Evolutionary conservation across 2,329 filamentous ascomycete species (phyloP).

Genomic region (Metarhizium robertsii): DNA sequence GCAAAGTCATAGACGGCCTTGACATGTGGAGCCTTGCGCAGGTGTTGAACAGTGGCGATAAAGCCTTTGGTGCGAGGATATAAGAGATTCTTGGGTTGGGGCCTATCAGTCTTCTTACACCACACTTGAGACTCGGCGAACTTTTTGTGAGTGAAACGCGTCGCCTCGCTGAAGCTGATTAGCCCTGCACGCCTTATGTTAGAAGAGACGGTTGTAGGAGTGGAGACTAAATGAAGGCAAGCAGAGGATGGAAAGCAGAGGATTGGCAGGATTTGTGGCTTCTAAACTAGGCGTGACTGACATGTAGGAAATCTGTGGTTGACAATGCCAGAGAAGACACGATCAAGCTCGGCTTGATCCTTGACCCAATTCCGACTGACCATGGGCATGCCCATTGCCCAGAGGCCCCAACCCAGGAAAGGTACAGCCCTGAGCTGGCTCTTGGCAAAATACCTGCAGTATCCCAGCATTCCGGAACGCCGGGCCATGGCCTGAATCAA

Average conservation of each 20-base stretch:
- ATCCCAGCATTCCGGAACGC: conserved; percentile 46
- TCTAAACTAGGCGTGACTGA: conserved; percentile 24
- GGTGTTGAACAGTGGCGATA: conserved; percentile 46
- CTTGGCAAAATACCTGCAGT: conserved; percentile 55
- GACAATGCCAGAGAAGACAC: conserved; percentile 46
- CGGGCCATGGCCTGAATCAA: conserved; percentile 50
- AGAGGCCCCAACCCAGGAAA: conserved; percentile 54
- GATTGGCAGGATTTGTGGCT: background rate
- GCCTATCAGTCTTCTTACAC: conserved; percentile 40
- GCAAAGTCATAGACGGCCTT: conserved; percentile 47
- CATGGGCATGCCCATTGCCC: conserved; percentile 57
- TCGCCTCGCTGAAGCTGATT: conserved; percentile 56
- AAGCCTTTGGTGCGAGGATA: conserved; percentile 55
- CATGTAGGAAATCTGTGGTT: conserved; percentile 46
- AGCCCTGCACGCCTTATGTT: conserved; percentile 36
- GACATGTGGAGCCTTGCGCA: conserved; percentile 40
- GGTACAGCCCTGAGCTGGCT: conserved; percentile 48
- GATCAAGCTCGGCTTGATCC: conserved; percentile 45
- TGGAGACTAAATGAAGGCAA: background rate
- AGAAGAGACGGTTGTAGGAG: background rate
- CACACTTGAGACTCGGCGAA: conserved; percentile 39
- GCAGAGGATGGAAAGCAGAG: background rate
- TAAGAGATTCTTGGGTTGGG: conserved; percentile 46
- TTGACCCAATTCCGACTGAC: conserved; percentile 50
- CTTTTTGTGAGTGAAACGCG: conserved; percentile 46